Base-by-base conservation (phyloP, 139 green algal species). In the Chlorella sp. region DNA sequence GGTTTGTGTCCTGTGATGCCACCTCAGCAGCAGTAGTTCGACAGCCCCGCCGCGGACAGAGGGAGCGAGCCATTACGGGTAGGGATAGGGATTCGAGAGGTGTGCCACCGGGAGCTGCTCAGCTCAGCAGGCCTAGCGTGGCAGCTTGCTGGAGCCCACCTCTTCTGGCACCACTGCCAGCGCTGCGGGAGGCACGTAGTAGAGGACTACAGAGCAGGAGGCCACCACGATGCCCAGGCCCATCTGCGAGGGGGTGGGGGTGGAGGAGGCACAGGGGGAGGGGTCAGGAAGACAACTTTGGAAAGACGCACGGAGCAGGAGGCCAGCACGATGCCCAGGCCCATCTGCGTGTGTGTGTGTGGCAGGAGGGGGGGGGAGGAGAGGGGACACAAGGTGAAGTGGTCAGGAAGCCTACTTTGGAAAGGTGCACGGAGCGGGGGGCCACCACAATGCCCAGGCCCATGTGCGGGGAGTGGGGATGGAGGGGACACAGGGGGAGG, bases 371-470 rank as follows among this genome's bases (percentile, higher is more conserved):
- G 48, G 48, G 48, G 48, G 48, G 9, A 57, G 48, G 48, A 36
- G 75, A 1, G 64, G 64, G 2, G 64, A 14, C 64, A 71, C 21
- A 9, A 28, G 64, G 60, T 14, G 18, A 18, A 68, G 60, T 14
- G 60, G n/a, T n/a, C n/a, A n/a, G n/a, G n/a, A n/a, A n/a, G n/a
- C n/a, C n/a, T n/a, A n/a, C n/a, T n/a, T n/a, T n/a, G n/a, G n/a
- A 68, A 18, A 18, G 60, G 18, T 14, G 60, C 15, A 96, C 81
- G 0, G 93, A 94, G 26, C 91, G 85, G n/a, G 69, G 89, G 73
- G 89, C 91, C 0, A 93, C 91, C n/a, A 94, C 21, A 57, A 96
- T 96, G 77, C 95, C 95, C 37, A 96, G 91, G 7, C n/a, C n/a
- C n/a, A n/a, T n/a, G n/a, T n/a, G n/a, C n/a, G 9, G 9, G 48